Evolutionary conservation across 306 rosid species (phyloP).

Genomic region (Crotalaria pallida): DNA sequence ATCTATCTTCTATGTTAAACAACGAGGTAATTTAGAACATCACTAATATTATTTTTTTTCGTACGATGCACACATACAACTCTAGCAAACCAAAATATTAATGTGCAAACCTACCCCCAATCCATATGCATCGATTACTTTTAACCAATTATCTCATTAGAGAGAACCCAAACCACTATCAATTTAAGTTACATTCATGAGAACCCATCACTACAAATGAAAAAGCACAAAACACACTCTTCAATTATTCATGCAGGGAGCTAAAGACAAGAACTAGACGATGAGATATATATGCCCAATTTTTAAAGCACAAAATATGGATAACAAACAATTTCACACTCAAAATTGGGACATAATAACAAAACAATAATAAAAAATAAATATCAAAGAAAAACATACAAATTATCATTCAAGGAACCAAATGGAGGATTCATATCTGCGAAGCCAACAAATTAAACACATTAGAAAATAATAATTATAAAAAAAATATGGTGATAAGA

Average conservation of each 20-base stretch:
- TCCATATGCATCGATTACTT: neutral
- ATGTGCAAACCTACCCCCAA: no score
- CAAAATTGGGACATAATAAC: conserved; percentile 18
- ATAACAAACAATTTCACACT: conserved; percentile 16
- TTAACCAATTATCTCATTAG: conserved; percentile 12
- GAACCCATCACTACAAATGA: conserved; percentile 16
- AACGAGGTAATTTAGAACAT: neutral
- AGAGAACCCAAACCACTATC: conserved; percentile 10
- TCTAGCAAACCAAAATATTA: no score
- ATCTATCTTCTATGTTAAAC: no score
- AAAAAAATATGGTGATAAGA: no score
- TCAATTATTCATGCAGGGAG: no score
- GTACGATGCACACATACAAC: no score
- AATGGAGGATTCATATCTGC: no score
- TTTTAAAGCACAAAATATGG: conserved; percentile 4
- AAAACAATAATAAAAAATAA: conserved; percentile 1
- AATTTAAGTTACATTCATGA: conserved; percentile 20
- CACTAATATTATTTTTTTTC: conserved; percentile 1
- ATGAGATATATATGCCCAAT: no score
- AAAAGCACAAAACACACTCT: neutral
- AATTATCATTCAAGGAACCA: conserved; percentile 52
- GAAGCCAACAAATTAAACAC: no score
- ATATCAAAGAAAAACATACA: conserved; percentile 37
- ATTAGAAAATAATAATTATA: no score
- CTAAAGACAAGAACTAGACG: no score